Conservation (phyloP, 2,329 filamentous ascomycete species). For the Graphilbum fragrans region DNA sequence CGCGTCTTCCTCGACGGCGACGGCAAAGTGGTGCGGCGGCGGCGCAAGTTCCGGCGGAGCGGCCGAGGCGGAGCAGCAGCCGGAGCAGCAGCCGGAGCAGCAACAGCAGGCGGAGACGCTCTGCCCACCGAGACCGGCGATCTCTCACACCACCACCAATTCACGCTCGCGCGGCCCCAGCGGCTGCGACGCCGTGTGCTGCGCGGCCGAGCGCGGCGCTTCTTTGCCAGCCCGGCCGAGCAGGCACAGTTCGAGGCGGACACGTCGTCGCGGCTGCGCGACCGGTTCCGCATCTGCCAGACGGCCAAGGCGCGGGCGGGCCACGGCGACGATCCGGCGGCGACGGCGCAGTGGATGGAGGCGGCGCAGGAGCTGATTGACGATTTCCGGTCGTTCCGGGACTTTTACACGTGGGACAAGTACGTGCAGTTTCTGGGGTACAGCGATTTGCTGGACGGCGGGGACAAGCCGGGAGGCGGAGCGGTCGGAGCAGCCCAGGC, state of each 20-base stretch:
- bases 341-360: constrained; percentile 42
- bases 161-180: background rate
- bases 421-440: constrained; percentile 45
- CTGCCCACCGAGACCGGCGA: no score
- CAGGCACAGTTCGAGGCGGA: constrained; percentile 15
- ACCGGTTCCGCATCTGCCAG: constrained; percentile 30
- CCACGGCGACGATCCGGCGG: constrained; percentile 25
- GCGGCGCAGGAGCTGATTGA: constrained; percentile 47
- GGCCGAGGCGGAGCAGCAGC: constrained; percentile 1
- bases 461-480: constrained; percentile 19
- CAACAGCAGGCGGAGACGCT: background rate
- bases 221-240: constrained; percentile 14
- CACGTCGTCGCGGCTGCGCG: constrained; percentile 15
- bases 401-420: constrained; percentile 56
- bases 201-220: constrained; percentile 6
- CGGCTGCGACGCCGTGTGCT: constrained; percentile 6
- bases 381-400: constrained; percentile 50
- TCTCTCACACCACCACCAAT: no score
- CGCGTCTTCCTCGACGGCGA: constrained; percentile 11
- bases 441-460: constrained; percentile 21
- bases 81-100: constrained; percentile 15
- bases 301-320: constrained; percentile 21
- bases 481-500: background rate
- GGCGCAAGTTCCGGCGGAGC: constrained; percentile 8
- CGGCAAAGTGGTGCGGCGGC: constrained; percentile 11